phyloP scores from a whole-genome alignment of 2,329 filamentous ascomycete species.

The Aquanectria penicillioides region DNA sequence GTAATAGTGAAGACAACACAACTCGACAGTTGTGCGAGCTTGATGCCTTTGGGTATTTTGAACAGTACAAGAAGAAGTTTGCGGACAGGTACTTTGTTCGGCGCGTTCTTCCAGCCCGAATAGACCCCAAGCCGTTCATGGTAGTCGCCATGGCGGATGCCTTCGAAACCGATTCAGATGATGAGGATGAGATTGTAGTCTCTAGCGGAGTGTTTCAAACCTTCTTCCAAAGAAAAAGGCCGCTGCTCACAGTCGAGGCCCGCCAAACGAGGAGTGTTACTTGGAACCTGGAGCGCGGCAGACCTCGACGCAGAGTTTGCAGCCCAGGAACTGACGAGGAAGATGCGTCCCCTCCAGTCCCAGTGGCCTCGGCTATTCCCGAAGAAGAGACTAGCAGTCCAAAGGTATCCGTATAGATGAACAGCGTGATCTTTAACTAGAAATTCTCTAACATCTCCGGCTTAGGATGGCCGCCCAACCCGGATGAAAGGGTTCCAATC shows the following conservation, averaged over 20 bases:
- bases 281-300: too few species aligned
- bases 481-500: not conserved
- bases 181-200: not conserved
- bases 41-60: constrained; percentile 14
- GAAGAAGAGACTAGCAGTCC: not conserved
- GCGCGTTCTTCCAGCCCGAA: not conserved
- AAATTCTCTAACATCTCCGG: not conserved
- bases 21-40: not conserved
- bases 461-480: not conserved
- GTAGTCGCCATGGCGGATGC: not conserved
- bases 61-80: constrained; percentile 22
- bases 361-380: not conserved
- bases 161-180: not conserved
- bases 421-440: too few species aligned
- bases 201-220: too few species aligned
- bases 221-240: not conserved
- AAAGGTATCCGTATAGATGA: too few species aligned
- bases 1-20: not conserved
- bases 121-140: constrained; percentile 1
- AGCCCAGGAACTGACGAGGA: not conserved
- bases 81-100: constrained; percentile 12
- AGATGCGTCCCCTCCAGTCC: not conserved
- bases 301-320: too few species aligned
- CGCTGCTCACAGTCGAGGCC: too few species aligned
- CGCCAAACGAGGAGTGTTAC: too few species aligned